These are phyloP conservation scores for Hypomyces rosellus DNA, from an alignment of 2,329 filamentous ascomycete species.

Conservation along the genomic window DNA sequence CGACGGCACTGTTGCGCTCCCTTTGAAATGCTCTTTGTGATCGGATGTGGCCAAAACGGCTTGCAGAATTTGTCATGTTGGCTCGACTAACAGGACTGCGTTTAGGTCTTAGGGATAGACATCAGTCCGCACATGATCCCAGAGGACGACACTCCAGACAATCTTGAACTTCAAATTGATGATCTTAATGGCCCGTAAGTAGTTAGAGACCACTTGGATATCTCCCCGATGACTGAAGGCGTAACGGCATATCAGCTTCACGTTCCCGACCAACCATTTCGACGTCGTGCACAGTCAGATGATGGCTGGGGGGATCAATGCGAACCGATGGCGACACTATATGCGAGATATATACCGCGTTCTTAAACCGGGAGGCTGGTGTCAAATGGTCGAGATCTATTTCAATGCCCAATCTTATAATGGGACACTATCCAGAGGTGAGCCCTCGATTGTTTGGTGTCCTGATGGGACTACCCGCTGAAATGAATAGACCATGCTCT, in stretches of 20 bases:
- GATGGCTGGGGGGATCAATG: slow-evolving; percentile 65
- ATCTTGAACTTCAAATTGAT: slow-evolving; percentile 66
- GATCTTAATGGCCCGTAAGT: slow-evolving; percentile 59
- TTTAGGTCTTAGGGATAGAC: slow-evolving; percentile 65
- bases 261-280: slow-evolving; percentile 65
- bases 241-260: slow-evolving; percentile 43
- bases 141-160: slow-evolving; percentile 52
- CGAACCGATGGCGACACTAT: slow-evolving; percentile 67
- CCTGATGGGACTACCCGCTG: not conserved
- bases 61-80: not conserved
- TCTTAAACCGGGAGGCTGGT: slow-evolving; percentile 72
- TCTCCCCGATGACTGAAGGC: not conserved
- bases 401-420: slow-evolving; percentile 82
- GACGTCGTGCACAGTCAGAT: slow-evolving; percentile 78
- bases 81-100: not conserved
- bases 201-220: not conserved
- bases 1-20: too few relatives aligned
- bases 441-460: slow-evolving; percentile 15
- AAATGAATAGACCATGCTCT: slow-evolving; percentile 52
- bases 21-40: too few relatives aligned
- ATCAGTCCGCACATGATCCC: slow-evolving; percentile 65
- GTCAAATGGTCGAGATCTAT: slow-evolving; percentile 84
- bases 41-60: too few relatives aligned
- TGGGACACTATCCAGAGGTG: slow-evolving; percentile 62
- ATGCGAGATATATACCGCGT: slow-evolving; percentile 68